Percentiles rank a stretch among this genome's conserved stretches.
Conservation (phyloP, 805 yeast genomes). For the Candida saitoana region DNA sequence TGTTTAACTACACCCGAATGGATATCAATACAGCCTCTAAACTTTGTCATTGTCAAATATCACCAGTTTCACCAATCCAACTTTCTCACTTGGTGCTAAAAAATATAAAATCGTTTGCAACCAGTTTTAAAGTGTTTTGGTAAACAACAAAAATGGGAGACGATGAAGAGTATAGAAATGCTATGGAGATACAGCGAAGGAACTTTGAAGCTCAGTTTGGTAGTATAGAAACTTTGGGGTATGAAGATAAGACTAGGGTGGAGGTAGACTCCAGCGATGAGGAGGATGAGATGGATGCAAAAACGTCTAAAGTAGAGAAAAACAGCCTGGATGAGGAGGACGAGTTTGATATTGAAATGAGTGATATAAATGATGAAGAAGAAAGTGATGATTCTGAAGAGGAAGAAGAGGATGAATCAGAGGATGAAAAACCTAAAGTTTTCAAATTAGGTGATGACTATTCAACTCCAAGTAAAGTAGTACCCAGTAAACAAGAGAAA, state of each 20-base stretch:
- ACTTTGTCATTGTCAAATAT: constrained; percentile 83
- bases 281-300: constrained; percentile 20
- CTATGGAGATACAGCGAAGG: constrained; percentile 50
- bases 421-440: constrained; percentile 37
- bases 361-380: constrained; percentile 10
- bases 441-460: constrained; percentile 43
- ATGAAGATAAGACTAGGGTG: constrained; percentile 24
- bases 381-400: constrained; percentile 15
- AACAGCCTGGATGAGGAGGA: constrained; percentile 14
- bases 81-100: not conserved
- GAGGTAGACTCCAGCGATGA: constrained; percentile 14
- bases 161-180: constrained; percentile 30
- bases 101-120: not conserved
- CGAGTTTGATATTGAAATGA: constrained; percentile 9
- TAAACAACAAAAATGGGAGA: constrained; percentile 8
- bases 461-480: constrained; percentile 11
- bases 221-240: constrained; percentile 45
- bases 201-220: constrained; percentile 68
- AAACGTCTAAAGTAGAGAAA: constrained; percentile 4
- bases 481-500: constrained; percentile 43
- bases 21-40: constrained; percentile 92
- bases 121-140: not conserved
- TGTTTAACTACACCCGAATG: constrained; percentile 95
- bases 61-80: too few species aligned
- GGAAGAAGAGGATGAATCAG: constrained; percentile 11